Percentiles rank a stretch among this genome's conserved stretches.
Conservation (phyloP, 768 basidiomycete genomes). For the Sarcodon aspratus region DNA sequence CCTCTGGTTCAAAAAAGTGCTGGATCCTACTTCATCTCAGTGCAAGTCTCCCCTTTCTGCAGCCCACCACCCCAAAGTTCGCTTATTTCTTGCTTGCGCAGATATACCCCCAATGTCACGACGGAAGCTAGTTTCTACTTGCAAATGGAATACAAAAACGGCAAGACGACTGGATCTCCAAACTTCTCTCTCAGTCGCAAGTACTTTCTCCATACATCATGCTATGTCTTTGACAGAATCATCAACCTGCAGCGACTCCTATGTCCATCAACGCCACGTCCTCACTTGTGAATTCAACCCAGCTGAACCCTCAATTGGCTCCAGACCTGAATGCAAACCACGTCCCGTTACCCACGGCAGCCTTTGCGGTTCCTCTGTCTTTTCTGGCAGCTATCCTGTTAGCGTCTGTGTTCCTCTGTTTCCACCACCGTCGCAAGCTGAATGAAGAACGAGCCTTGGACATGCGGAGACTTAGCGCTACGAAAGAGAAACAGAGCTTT, state of each 20-base stretch:
- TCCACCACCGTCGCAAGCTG: conserved; percentile 17
- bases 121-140: conserved; percentile 13
- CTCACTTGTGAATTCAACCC: not conserved
- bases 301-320: conserved; percentile 1
- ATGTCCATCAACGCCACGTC: not conserved
- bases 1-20: conserved; percentile 14
- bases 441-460: conserved; percentile 10
- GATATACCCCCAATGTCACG: conserved; percentile 14
- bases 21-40: conserved; percentile 13
- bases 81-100: conserved; percentile 1
- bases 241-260: conserved; percentile 1
- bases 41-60: conserved; percentile 9
- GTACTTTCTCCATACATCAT: conserved; percentile 3
- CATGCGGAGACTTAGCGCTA: not conserved
- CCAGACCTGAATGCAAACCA: conserved; percentile 11
- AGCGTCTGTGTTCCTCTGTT: conserved; percentile 11
- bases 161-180: conserved; percentile 15
- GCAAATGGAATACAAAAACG: conserved; percentile 18
- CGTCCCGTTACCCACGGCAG: conserved; percentile 16
- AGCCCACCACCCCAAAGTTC: not conserved
- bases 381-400: conserved; percentile 19
- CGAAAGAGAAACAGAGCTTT: not conserved
- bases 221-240: not conserved
- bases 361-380: conserved; percentile 22
- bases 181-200: conserved; percentile 18